Evolutionary conservation across 495 filamentous ascomycete genomes (phyloP), one percentile per base, ranked within the genome.

Genomic region (Tuber indicum): DNA sequence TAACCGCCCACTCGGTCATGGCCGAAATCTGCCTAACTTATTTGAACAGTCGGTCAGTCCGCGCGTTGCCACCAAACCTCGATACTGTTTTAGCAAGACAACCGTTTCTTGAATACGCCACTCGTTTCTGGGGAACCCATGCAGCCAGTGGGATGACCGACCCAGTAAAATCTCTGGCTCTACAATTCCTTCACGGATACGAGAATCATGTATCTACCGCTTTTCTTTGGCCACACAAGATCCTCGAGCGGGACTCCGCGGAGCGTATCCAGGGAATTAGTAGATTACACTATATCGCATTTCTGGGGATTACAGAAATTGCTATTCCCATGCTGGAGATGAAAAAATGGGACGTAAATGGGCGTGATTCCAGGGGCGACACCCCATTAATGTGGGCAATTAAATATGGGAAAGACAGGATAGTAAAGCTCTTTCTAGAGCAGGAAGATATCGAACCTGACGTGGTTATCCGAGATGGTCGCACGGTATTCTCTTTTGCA

Each of bases 31-130:
- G 49, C 23, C 49, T n/a, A 8, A 52, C 49, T 21, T 52, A n/a
- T 3, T n/a, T 52, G 49, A 52, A 52, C 49, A n/a, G 8, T 12
- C 52, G n/a, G 52, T 62, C 12, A 3, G 12, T 62, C 3, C 52
- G n/a, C 9, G 12, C 9, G 12, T 3, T 62, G 52, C 26, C 10
- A 10, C 10, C 10, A 58, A 26, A 32, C 52, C 10, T 2, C 3
- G 21, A 52, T n/a, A 52, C 8, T 0, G 23, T 0, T 8, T n/a
- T 6, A 1, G 3, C 0, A 10, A 32, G 0, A 16, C 3, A 12
- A 16, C 52, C n/a, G 3, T 62, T 62, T 6, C 52, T 62, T 32
- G n/a, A 62, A 16, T 62, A n/a, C 8, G 49, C 49, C 10, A 52
- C 49, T 2, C n/a, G 23, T 23, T 52, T 52, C 49, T 52, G 23